Evolutionary conservation across 1,284 basidiomycete species (phyloP), one percentile per base, ranked within the genome.

Genomic region (Ceratobasidium sp.): DNA sequence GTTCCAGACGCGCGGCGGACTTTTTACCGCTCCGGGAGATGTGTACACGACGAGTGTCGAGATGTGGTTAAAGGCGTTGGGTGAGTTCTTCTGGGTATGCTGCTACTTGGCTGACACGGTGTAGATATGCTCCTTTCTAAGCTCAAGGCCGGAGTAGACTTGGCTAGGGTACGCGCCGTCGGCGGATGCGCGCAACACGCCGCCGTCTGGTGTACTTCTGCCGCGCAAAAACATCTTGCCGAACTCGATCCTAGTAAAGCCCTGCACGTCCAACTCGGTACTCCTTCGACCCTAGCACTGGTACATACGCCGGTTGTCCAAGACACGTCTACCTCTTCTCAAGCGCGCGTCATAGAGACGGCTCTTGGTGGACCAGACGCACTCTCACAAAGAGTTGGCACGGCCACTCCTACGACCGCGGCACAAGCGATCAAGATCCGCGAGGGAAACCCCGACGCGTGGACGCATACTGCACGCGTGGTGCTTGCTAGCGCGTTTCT

Each of bases 61-160:
- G 79, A 92, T 94, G 90, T 93, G 92, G 90, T 87, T 93, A 69
- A 92, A 92, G 81, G 91, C 86, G 11, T 86, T 94, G 72, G 92
- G 91, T 93, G 80, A 82, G 90, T 84, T 64, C 16, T 4, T 19
- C 76, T 74, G 75, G 78, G 79, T 80, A 78, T 73, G 74, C 76
- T 77, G 77, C 78, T 81, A 77, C 76, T 72, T 74, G 75, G 65
- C 37, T 31, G 16, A 63, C 19, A 22, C 59, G 34, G 39, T 62
- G 41, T 76, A 92, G 92, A 94, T 81, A 81, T 88, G 58, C 85
- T 94, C 62, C 84, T 94, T 77, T 88, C 90, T 81, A 93, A 92
- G 81, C 82, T 94, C 43, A 84, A 86, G 77, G 84, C 87, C 80
- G 89, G 86, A 77, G 86, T 89, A 77, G 89, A 93, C 78, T 77